Percentiles rank a stretch among this genome's conserved stretches.
phyloP scores from a whole-genome alignment of 129 eudicot genomes.

The Lactuca saligna region DNA sequence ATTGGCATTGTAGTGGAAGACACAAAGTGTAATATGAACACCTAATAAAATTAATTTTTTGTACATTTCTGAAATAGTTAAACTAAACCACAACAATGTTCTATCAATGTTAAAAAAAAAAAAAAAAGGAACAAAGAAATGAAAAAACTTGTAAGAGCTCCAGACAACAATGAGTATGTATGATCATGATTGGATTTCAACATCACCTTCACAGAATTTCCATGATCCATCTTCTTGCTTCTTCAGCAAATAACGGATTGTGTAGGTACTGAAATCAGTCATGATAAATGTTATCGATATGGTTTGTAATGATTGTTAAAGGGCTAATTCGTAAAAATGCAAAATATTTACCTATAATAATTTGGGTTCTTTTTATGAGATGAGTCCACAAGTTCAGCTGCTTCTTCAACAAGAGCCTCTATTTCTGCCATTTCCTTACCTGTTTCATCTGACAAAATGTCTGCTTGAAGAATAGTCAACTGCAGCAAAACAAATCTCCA shows the following conservation, averaged over 20 bases:
- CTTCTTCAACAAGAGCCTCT: conserved; percentile 88
- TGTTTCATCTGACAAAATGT: conserved; percentile 53
- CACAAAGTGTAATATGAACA: conserved; percentile 1
- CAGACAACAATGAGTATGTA: not conserved
- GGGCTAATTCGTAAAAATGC: not conserved
- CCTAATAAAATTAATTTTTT: conserved; percentile 12
- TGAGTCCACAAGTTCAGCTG: conserved; percentile 91
- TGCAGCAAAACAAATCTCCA: conserved; percentile 94
- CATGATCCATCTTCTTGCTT: conserved; percentile 83
- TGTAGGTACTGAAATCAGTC: conserved; percentile 64
- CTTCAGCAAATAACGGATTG: conserved; percentile 67
- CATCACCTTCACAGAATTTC: conserved; percentile 78
- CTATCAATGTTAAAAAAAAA: conserved; percentile 7
- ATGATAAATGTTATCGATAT: not conserved
- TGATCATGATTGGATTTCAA: conserved; percentile 51
- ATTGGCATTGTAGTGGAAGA: conserved; percentile 5
- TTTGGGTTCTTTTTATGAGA: conserved; percentile 77
- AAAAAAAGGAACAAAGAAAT: not conserved
- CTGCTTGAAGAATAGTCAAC: conserved; percentile 64
- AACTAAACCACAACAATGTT: conserved; percentile 17
- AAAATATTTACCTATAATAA: conserved; percentile 68
- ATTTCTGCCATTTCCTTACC: conserved; percentile 89
- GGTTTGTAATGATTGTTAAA: not conserved
- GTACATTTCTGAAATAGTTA: conserved; percentile 18
- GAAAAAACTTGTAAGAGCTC: conserved; percentile 11